Evolutionary conservation across 2,329 filamentous ascomycete species (phyloP).

Genomic region (Calonectria henricotiae): DNA sequence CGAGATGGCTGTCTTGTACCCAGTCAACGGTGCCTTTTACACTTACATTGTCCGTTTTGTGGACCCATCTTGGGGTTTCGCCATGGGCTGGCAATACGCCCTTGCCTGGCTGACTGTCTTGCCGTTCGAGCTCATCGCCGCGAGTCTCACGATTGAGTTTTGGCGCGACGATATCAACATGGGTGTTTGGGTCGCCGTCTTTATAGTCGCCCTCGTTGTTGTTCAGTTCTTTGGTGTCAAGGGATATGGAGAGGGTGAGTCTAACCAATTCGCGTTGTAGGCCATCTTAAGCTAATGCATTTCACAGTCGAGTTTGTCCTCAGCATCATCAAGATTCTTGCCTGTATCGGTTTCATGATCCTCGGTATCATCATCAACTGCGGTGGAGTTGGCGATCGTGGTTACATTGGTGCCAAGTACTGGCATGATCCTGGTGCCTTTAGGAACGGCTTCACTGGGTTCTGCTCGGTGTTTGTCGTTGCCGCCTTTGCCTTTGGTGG

Average conservation of each 20-base stretch:
- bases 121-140: constrained; percentile 67
- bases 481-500: constrained; percentile 79
- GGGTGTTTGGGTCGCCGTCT: constrained; percentile 69
- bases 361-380: constrained; percentile 70
- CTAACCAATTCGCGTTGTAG: background rate
- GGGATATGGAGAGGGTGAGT: constrained; percentile 63
- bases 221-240: constrained; percentile 70
- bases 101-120: constrained; percentile 66
- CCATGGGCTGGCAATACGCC: constrained; percentile 60
- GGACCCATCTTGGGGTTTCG: constrained; percentile 72
- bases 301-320: constrained; percentile 60
- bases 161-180: constrained; percentile 65
- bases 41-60: constrained; percentile 73
- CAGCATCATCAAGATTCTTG: constrained; percentile 75
- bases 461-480: constrained; percentile 78
- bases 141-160: constrained; percentile 65
- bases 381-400: constrained; percentile 65
- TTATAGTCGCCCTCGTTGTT: constrained; percentile 64
- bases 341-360: constrained; percentile 74
- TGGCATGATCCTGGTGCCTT: constrained; percentile 64
- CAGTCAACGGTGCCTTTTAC: constrained; percentile 75
- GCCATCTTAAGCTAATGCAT: background rate
- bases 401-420: constrained; percentile 60
- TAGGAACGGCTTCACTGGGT: constrained; percentile 78
- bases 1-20: constrained; percentile 73